Evolutionary conservation across 768 basidiomycete species (phyloP), one percentile per base, ranked within the genome.

Genomic region (Boletus reticuloceps): DNA sequence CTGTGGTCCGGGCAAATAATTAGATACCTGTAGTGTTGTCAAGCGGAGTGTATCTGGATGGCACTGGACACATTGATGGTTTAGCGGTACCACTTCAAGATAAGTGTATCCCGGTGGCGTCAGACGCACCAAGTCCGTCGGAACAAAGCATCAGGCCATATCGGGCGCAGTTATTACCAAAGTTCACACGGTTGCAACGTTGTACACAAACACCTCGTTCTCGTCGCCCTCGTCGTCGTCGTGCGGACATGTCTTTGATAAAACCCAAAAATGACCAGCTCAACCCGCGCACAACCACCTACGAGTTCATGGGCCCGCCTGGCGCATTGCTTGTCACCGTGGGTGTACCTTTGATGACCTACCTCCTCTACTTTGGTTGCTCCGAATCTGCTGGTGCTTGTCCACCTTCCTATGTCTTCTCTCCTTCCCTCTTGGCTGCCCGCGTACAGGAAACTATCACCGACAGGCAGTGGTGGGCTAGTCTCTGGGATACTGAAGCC

Each of bases 401-500:
- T 69, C 88, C 83, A 14, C 89, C 88, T 12, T 65, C 78, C 20
- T 58, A 76, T 14, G 62, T 65, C 20, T 58, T 69, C 27, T 59
- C 84, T 56, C 71, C 76, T 31, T 45, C 64, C 25, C 57, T 69
- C 32, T 45, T 67, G 52, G 58, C 42, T 10, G 71, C 77, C 41
- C 73, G 70, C 58, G 69, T 87, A 49, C 58, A 78, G 31, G 64
- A 75, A 17, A 72, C 85, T 0, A 58, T 91, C 9, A 74, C 79
- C 7, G 71, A 74, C 61, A 58, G 66, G 6, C 66, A 73, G 17
- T 94, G 83, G 82, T 95, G 90, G 87, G 78, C 75, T 43, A 70
- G 76, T 19, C 79, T 97, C 2, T 97, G 91, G 88, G 94, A 98
- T 64, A 81, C 82, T 0, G 75, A 95, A 54, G 94, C 94, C 0